phyloP scores from a whole-genome alignment of 176 grass and related monocot genomes.

The Sorghum bicolor region Sorghum_bicolor_NCBIv3 NC_012870.2:74783501-74784000 shows the following conservation, averaged over 20 bases:
- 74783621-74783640: conserved; percentile 85
- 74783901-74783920: not conserved
- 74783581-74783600: conserved; percentile 62
- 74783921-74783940: not conserved
- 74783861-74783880: not conserved
- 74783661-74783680: not conserved
- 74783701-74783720: not conserved
- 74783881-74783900: conserved; percentile 8
- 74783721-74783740: not conserved
- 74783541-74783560: conserved; percentile 97
- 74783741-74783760: not conserved
- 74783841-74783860: conserved; percentile 17
- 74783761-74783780: not conserved
- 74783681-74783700: not conserved
- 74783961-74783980: not conserved
- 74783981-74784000: not conserved
- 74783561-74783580: conserved; percentile 98
- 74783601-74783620: conserved; percentile 53
- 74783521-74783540: conserved; percentile 58
- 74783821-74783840: not conserved
- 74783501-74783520: conserved; percentile 66
- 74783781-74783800: not conserved
- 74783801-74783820: conserved; percentile 16
- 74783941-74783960: not conserved
- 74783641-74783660: conserved; percentile 68